Percentiles rank a stretch among this genome's conserved stretches.
These are phyloP conservation scores for Nasturtium officinale DNA, from an alignment of 345 rosid species.

Conservation along the genomic window DNA sequence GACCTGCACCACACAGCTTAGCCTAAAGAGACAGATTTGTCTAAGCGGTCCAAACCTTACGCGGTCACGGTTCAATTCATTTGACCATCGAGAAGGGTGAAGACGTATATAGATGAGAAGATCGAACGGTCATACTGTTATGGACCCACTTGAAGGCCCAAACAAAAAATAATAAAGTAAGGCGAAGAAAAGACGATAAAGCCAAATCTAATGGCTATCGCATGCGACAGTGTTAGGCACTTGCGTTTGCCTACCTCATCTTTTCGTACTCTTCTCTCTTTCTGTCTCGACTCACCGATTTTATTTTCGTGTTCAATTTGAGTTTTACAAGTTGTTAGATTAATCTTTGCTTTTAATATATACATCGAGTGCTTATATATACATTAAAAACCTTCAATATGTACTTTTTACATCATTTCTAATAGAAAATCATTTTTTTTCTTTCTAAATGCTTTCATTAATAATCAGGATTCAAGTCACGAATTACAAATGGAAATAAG, in stretches of 20 bases:
- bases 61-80: constrained; percentile 24
- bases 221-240: constrained; percentile 43
- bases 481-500: no score
- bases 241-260: constrained; percentile 37
- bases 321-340: constrained; percentile 30
- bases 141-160: constrained; percentile 12
- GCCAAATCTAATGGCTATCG: constrained; percentile 8
- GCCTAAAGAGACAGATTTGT: neutral
- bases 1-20: constrained; percentile 34
- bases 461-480: no score
- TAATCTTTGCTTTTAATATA: neutral
- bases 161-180: constrained; percentile 15
- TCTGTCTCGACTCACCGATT: constrained; percentile 28
- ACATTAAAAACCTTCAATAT: neutral
- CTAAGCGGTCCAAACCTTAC: constrained; percentile 30
- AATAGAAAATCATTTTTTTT: neutral
- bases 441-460: no score
- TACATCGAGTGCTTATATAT: neutral
- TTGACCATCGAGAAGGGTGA: constrained; percentile 22
- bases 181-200: constrained; percentile 29
- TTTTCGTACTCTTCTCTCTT: constrained; percentile 30
- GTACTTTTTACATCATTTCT: neutral
- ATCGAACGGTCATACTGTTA: neutral
- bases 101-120: constrained; percentile 22
- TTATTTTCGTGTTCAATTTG: constrained; percentile 39